Base-by-base conservation (phyloP, 768 basidiomycete genomes). In the Xanthoconium stramineum region DNA sequence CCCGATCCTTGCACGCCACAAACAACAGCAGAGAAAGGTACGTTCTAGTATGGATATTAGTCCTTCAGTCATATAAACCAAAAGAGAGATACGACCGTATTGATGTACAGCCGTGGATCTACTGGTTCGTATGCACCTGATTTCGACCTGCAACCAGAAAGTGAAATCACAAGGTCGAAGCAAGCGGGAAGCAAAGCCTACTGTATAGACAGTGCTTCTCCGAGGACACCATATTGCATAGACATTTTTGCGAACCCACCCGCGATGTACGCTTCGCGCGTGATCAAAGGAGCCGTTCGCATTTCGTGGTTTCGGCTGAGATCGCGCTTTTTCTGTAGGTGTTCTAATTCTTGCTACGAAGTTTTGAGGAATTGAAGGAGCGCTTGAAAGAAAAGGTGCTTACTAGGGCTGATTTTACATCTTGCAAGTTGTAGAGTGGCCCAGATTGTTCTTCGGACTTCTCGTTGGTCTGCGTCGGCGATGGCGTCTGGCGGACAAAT, bases 1-100 rank as follows among this genome's bases (percentile, higher is more conserved):
- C 86, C 86, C 0, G 85, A 83, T 0, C 86, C 85, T 74, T 88
- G 86, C 0, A 87, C 85, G 0, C 87, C 86, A 53, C 87, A 89
- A 5, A 88, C 78, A 12, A 88, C 64, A 0, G 85, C 83, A 1
- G 86, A 88, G 62, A 86, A 83, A 0, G 87, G 87, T 0, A 86
- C 76, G 61, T 87, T 88, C 86, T 86, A 49, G 5, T 15, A 20
- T 19, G 30, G 5, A 52, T 9, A 19, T 49, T 33, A 28, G 15
- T 32, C 10, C 24, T 20, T 42, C 33, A 5, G 19, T 29, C 15
- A 7, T 33, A 17, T 42, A 50, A 13, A 45, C 24, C 14, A 6
- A 28, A 36, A n/a, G 20, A 47, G 42, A 20, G 12, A 32, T 47
- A 72, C 57, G 61, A 84, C 86, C 3, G 84, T 86, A 61, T 88